Evolutionary conservation across 169 alveolate genomes (phyloP).

Genomic region (Perkinsus marinus): DNA sequence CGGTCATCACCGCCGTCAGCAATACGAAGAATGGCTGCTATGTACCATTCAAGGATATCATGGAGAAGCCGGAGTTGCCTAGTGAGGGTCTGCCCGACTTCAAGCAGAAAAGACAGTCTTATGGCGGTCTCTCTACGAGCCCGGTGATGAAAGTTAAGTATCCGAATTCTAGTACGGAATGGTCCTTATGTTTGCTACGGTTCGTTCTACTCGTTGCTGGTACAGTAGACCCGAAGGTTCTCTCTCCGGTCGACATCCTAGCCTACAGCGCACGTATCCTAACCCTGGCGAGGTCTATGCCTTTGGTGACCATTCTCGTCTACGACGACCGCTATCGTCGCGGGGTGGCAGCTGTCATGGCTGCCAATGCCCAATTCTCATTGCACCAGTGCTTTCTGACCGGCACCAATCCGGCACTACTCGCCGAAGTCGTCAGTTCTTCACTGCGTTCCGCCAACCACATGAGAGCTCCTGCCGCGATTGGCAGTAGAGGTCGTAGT

Average conservation of each 20-base stretch:
- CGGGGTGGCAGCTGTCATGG: background rate
- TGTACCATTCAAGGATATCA: background rate
- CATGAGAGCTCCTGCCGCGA: too few relatives aligned
- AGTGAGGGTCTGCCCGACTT: background rate
- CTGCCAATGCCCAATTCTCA: background rate
- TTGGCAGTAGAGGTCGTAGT: background rate
- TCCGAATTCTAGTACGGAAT: background rate
- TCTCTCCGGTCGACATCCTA: background rate
- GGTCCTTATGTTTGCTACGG: background rate
- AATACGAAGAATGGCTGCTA: background rate
- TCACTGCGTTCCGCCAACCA: background rate
- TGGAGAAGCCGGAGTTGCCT: background rate
- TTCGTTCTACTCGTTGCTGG: background rate
- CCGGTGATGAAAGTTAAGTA: background rate
- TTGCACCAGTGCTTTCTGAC: background rate
- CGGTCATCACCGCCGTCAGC: background rate
- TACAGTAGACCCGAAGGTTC: background rate
- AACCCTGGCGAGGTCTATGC: background rate
- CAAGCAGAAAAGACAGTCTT: background rate
- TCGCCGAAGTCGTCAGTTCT: background rate
- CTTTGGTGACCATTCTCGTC: background rate
- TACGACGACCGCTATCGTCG: background rate
- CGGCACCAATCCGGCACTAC: background rate
- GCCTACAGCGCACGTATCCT: background rate
- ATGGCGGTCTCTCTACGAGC: background rate